These are phyloP conservation scores for Candida ulmi DNA, from an alignment of 805 yeast genomes.

Conservation along the genomic window DNA sequence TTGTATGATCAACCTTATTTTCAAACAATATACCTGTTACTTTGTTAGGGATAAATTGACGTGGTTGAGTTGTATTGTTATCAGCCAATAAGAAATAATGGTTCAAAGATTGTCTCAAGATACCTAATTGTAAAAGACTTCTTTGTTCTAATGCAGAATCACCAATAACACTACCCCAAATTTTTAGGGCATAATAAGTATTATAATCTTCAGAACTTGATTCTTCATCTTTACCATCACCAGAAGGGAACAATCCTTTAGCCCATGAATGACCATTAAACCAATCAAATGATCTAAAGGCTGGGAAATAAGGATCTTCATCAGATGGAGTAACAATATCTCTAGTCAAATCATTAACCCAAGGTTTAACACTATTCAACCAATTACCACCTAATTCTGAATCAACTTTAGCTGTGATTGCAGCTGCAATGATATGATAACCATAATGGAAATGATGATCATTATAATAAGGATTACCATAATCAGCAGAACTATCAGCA, in stretches of 20 bases:
- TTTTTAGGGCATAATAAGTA: slow-evolving; percentile 60
- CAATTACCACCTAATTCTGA: slow-evolving; percentile 43
- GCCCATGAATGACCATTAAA: slow-evolving; percentile 78
- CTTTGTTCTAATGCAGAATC: slow-evolving; percentile 47
- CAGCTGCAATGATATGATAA: slow-evolving; percentile 67
- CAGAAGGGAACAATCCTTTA: slow-evolving; percentile 61
- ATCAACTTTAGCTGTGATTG: slow-evolving; percentile 56
- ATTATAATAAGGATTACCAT: slow-evolving; percentile 65
- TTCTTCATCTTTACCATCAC: slow-evolving; percentile 76
- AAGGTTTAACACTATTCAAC: slow-evolving; percentile 43
- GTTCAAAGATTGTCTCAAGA: slow-evolving; percentile 48
- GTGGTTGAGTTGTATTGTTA: slow-evolving; percentile 52
- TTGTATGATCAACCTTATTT: slow-evolving; percentile 66
- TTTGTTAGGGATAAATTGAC: slow-evolving; percentile 50
- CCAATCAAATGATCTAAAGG: slow-evolving; percentile 68
- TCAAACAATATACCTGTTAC: slow-evolving; percentile 74
- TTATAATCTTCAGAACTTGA: slow-evolving; percentile 72
- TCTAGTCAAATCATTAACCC: slow-evolving; percentile 55
- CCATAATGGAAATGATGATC: slow-evolving; percentile 79
- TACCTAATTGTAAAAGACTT: slow-evolving; percentile 55
- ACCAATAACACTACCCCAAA: slow-evolving; percentile 55
- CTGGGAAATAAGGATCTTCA: slow-evolving; percentile 56
- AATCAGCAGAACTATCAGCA: slow-evolving; percentile 57
- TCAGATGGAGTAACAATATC: slow-evolving; percentile 60
- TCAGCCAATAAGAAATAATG: slow-evolving; percentile 48